Conservation (phyloP, 768 basidiomycete species). For the Russula vinacea region DNA sequence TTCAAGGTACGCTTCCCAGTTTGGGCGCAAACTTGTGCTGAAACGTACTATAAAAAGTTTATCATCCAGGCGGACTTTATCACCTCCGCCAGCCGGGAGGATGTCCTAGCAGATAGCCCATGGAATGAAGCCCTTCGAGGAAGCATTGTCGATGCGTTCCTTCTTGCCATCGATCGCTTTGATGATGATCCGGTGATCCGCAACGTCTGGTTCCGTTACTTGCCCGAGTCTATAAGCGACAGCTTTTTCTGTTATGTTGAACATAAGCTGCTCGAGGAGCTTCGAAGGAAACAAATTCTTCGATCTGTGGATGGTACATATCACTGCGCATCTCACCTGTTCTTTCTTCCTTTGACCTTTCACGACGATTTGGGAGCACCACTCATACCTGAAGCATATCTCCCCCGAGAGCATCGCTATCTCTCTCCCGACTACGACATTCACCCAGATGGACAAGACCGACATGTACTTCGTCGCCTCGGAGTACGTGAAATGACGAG, state of each 20-base stretch:
- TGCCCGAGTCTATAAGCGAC: conserved; percentile 29
- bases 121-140: conserved; percentile 33
- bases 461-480: conserved; percentile 14
- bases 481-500: conserved; percentile 26
- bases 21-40: not conserved
- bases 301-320: conserved; percentile 26
- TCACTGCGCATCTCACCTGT: conserved; percentile 19
- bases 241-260: conserved; percentile 29
- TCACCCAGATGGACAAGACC: not conserved
- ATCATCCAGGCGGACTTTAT: conserved; percentile 36
- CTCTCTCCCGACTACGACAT: conserved; percentile 25
- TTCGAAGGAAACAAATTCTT: conserved; percentile 26
- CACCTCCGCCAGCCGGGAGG: conserved; percentile 35
- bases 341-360: conserved; percentile 10
- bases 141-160: conserved; percentile 30
- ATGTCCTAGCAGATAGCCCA: conserved; percentile 29
- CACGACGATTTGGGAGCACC: conserved; percentile 10
- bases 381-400: conserved; percentile 16
- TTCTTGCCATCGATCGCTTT: conserved; percentile 31
- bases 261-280: conserved; percentile 13
- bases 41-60: conserved; percentile 29
- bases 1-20: conserved; percentile 30
- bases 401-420: conserved; percentile 7
- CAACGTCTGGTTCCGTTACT: conserved; percentile 33
- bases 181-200: conserved; percentile 23